Percentiles rank a stretch among this genome's conserved stretches.
Evolutionary conservation across 306 rosid genomes (phyloP).

Genomic region (Phaseolus lunatus): DNA sequence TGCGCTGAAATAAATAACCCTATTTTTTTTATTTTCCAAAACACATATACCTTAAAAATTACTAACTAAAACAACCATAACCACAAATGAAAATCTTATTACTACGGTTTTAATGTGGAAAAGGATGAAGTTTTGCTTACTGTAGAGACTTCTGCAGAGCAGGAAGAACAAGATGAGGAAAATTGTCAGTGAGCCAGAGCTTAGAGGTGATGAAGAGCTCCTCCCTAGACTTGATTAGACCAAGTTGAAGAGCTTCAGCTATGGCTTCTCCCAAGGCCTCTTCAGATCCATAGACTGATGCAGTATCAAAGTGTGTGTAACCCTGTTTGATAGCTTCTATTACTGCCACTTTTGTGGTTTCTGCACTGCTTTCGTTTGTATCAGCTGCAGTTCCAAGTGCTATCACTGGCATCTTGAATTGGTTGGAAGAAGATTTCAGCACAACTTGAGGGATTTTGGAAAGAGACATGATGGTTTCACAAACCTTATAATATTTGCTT

Average conservation of each 20-base stretch:
- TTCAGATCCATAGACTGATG: slow-evolving; percentile 45
- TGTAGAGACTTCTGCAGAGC: slow-evolving; percentile 43
- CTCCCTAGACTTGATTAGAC: slow-evolving; percentile 41
- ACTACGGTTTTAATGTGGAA: background rate
- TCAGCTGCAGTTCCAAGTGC: slow-evolving; percentile 43
- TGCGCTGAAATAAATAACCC: background rate
- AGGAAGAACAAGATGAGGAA: slow-evolving; percentile 48
- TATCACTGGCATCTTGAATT: slow-evolving; percentile 36
- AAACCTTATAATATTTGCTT: background rate
- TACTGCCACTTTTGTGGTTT: slow-evolving; percentile 36
- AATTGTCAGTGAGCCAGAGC: slow-evolving; percentile 42
- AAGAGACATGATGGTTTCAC: slow-evolving; percentile 9
- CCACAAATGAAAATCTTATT: background rate
- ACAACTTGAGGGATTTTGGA: slow-evolving; percentile 22
- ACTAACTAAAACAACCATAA: background rate
- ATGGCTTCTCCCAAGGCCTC: slow-evolving; percentile 51
- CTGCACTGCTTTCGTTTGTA: background rate
- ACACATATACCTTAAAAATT: background rate
- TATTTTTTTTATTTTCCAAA: too few species aligned
- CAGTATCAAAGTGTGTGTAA: slow-evolving; percentile 49
- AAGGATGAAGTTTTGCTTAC: slow-evolving; percentile 4
- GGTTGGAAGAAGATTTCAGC: slow-evolving; percentile 27
- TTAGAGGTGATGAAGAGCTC: slow-evolving; percentile 54
- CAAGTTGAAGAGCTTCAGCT: slow-evolving; percentile 45
- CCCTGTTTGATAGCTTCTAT: slow-evolving; percentile 46